Percentiles rank a stretch among this genome's conserved stretches.
phyloP scores from a whole-genome alignment of 2,329 filamentous ascomycete species.

The Monilinia fructigena region DNA sequence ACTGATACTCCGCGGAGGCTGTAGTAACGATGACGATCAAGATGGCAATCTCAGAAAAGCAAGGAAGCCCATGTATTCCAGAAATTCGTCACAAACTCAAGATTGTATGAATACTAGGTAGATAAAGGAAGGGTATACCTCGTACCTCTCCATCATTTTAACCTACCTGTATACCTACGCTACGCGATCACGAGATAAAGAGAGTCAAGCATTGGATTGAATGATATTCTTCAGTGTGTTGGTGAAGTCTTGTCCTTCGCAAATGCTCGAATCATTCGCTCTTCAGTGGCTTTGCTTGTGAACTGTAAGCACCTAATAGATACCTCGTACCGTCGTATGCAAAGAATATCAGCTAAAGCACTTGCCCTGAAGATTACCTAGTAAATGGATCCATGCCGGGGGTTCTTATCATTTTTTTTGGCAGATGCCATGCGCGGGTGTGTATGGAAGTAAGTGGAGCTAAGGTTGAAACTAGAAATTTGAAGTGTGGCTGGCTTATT shows the following conservation, averaged over 20 bases:
- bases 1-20: not conserved
- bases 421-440: too few species aligned
- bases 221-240: not conserved
- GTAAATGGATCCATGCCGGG: not conserved
- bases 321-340: too few species aligned
- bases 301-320: not conserved
- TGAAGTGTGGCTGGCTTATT: not conserved
- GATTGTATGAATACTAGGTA: not conserved
- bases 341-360: not conserved
- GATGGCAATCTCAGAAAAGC: not conserved
- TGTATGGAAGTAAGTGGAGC: not conserved
- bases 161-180: too few species aligned
- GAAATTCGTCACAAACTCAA: not conserved
- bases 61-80: conserved; percentile 4
- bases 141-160: too few species aligned
- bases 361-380: not conserved
- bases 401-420: not conserved
- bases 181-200: too few species aligned
- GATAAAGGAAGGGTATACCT: not conserved
- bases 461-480: not conserved
- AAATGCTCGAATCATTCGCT: not conserved
- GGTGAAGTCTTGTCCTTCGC: not conserved
- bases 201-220: too few species aligned
- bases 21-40: not conserved
- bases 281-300: not conserved